Evolutionary conservation across 2,329 filamentous ascomycete species (phyloP), one percentile per base, ranked within the genome.

Genomic region (Xylaria polymorpha): DNA sequence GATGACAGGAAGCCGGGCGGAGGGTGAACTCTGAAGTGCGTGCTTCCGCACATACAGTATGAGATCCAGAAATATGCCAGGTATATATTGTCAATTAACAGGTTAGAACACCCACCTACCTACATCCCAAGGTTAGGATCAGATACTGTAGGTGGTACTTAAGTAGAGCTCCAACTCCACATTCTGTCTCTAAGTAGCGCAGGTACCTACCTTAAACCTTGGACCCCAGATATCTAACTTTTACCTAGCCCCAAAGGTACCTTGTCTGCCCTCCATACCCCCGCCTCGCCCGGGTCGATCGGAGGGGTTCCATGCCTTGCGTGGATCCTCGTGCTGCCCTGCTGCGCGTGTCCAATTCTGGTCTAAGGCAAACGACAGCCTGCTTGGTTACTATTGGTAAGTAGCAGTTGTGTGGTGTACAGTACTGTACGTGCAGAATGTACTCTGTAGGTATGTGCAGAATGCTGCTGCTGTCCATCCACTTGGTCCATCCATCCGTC

Each of bases 251-350:
- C 46, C 14, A 12, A 12, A 6, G 15, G 14, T n/a, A 18, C 50
- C 51, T 37, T 20, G 51, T 37, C 35, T 29, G 8, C 7, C 1
- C 12, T 35, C 9, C 10, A 6, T n/a, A n/a, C n/a, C 55, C 55
- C 64, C 64, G 57, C 64, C 58, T 37, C n/a, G 35, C 14, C 44
- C 59, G 64, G 58, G 20, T 58, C 51, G 64, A 67, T 67, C 64
- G 64, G 64, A 50, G 58, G 51, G 25, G 50, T 44, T 22, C 12
- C 39, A 46, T 55, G 46, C n/a, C 22, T 46, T 32, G 29, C 37
- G 41, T 61, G 44, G 58, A 61, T 44, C 41, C 51, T n/a, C n/a
- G n/a, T 25, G 25, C 32, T 43, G 48, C 14, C 50, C 7, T 15
- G 12, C 29, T 61, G 58, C 35, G 44, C n/a, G 44, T 41, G n/a